These are phyloP conservation scores for Candida sanyiensis DNA, from an alignment of 805 yeast genomes.

Conservation along the genomic window DNA sequence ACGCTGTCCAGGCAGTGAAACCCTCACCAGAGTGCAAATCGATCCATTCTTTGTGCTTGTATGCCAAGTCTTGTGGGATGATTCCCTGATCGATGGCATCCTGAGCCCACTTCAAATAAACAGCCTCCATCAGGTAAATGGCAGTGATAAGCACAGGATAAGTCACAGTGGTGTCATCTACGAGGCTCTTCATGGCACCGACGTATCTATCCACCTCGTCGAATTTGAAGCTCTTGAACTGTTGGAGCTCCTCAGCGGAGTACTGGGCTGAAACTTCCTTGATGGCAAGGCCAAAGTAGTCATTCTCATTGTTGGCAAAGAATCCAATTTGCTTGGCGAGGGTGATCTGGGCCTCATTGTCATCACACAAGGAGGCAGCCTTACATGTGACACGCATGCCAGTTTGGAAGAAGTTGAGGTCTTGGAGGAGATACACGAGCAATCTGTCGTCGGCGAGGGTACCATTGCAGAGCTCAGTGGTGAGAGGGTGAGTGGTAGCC, in stretches of 20 bases:
- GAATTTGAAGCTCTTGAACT: conserved; percentile 16
- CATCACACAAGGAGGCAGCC: conserved; percentile 39
- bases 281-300: conserved; percentile 37
- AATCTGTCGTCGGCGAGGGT: conserved; percentile 36
- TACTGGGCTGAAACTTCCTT: conserved; percentile 21
- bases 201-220: conserved; percentile 36
- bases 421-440: conserved; percentile 43
- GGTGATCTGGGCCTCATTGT: conserved; percentile 31
- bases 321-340: conserved; percentile 48
- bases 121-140: conserved; percentile 43
- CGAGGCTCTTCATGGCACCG: conserved; percentile 29
- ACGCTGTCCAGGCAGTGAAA: conserved; percentile 44
- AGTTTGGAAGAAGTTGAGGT: conserved; percentile 40
- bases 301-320: conserved; percentile 42
- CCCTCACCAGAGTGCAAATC: conserved; percentile 44
- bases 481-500: conserved; percentile 14
- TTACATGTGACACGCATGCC: conserved; percentile 40
- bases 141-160: conserved; percentile 41
- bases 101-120: conserved; percentile 49
- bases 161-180: conserved; percentile 22
- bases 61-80: conserved; percentile 30
- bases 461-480: conserved; percentile 40
- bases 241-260: conserved; percentile 13
- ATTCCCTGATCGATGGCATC: conserved; percentile 27
- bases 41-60: conserved; percentile 48